Evolutionary conservation across 2,329 filamentous ascomycete genomes (phyloP).

Genomic region (Microdochium paspali): DNA sequence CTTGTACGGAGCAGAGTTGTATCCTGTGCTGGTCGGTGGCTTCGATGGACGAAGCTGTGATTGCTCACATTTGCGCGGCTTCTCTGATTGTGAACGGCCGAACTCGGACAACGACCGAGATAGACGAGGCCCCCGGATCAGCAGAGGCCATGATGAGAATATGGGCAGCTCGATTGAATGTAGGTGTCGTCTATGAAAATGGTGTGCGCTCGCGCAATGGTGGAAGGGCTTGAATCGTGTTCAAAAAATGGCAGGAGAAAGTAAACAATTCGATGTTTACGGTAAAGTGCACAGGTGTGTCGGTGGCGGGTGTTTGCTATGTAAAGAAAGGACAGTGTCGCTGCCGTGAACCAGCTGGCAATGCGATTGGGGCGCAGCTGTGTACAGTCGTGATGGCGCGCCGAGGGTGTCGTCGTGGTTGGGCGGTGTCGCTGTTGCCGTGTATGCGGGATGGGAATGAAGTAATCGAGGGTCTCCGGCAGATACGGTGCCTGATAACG

Average conservation of each 20-base stretch:
- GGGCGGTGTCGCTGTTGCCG: background rate
- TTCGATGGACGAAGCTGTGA: background rate
- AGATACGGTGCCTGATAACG: background rate
- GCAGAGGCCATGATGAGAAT: constrained; percentile 19
- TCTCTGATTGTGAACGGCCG: constrained; percentile 78
- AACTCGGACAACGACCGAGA: constrained; percentile 57
- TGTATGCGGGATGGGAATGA: background rate
- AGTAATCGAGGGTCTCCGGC: background rate
- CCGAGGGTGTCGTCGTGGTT: background rate
- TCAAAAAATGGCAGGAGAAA: background rate
- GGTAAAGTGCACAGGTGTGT: background rate
- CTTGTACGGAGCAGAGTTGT: too few species aligned
- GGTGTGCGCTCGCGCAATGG: background rate
- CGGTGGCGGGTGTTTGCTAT: background rate
- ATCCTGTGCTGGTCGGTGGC: too few species aligned
- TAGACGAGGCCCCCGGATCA: constrained; percentile 45
- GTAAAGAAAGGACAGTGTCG: background rate
- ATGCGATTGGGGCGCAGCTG: background rate
- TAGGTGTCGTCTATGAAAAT: background rate
- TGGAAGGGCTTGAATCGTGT: background rate
- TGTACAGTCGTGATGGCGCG: background rate
- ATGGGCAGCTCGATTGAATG: background rate
- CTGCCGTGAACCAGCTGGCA: background rate
- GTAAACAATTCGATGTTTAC: background rate
- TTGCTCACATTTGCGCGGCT: constrained; percentile 72